phyloP scores from a whole-genome alignment of 2,329 filamentous ascomycete species.

The Phialophora macrospora region DNA sequence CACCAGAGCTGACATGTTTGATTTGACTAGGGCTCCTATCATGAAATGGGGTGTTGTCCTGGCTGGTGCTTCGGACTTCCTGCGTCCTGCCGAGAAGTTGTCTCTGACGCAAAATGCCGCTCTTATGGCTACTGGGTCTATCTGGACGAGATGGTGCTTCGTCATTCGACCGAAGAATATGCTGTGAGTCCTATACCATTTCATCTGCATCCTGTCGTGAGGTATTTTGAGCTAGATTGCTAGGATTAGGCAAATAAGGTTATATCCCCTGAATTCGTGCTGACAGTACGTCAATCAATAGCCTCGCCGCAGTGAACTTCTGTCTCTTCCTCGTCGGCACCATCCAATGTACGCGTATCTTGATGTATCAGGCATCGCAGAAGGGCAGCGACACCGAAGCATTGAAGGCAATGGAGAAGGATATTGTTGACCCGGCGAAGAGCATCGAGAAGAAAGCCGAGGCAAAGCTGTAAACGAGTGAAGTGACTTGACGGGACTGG shows the following conservation, averaged over 20 bases:
- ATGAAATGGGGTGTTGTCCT: conserved; percentile 98
- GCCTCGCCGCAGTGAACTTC: conserved; percentile 95
- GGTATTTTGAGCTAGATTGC: not conserved
- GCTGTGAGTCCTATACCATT: conserved; percentile 63
- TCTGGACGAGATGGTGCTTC: conserved; percentile 99
- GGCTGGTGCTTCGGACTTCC: conserved; percentile 88
- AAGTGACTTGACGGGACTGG: not conserved
- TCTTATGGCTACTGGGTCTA: conserved; percentile 85
- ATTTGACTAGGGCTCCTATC: conserved; percentile 74
- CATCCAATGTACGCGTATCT: conserved; percentile 79
- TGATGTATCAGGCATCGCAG: conserved; percentile 65
- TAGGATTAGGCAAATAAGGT: not conserved
- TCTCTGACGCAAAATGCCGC: conserved; percentile 91
- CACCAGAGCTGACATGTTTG: conserved; percentile 13
- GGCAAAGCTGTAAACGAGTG: conserved; percentile 31
- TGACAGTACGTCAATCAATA: conserved; percentile 43
- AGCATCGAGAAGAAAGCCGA: conserved; percentile 34
- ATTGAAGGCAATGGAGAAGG: conserved; percentile 42
- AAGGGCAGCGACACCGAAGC: conserved; percentile 54
- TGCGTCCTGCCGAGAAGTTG: conserved; percentile 87
- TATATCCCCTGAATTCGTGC: not conserved
- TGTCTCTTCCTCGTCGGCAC: conserved; percentile 89
- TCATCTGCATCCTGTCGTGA: not conserved
- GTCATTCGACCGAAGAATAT: conserved; percentile 94
- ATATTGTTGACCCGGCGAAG: conserved; percentile 44